Conservation (phyloP, 192 early-diverging fungal genomes). For the Coemansia sp. region DNA sequence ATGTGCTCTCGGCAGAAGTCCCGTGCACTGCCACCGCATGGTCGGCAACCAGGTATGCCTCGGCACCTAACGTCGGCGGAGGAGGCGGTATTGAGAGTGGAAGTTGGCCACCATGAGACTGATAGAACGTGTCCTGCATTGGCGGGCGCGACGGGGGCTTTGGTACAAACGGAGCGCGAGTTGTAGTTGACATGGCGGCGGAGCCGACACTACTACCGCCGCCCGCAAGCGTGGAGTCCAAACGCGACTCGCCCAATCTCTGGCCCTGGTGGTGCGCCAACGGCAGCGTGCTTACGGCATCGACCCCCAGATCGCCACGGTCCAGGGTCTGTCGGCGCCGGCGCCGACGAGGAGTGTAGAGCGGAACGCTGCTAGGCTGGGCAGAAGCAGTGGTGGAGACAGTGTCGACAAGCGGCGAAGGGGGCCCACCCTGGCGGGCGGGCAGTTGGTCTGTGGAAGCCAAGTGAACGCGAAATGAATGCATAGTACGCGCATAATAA, state of each 20-base stretch:
- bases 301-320: slow-evolving; percentile 5
- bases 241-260: background rate
- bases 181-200: background rate
- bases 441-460: slow-evolving; percentile 46
- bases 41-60: background rate
- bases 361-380: background rate
- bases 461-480: slow-evolving; percentile 56
- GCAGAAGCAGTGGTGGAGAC: background rate
- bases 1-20: slow-evolving; percentile 6
- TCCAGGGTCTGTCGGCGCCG: slow-evolving; percentile 18
- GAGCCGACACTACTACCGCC: background rate
- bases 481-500: slow-evolving; percentile 52
- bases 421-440: slow-evolving; percentile 15
- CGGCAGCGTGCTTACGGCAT: slow-evolving; percentile 5
- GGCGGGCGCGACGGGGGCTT: background rate
- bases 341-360: slow-evolving; percentile 2
- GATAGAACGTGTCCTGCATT: slow-evolving; percentile 9
- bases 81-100: background rate
- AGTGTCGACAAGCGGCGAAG: slow-evolving; percentile 3
- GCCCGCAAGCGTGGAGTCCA: background rate
- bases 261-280: background rate
- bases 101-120: background rate
- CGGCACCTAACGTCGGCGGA: slow-evolving; percentile 3
- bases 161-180: slow-evolving; percentile 1
- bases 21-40: background rate